A percentile compares a stretch with the other conserved stretches of the same genome.
Evolutionary conservation across 768 basidiomycete genomes (phyloP).

Genomic region (Hemileccinum impolitum): DNA sequence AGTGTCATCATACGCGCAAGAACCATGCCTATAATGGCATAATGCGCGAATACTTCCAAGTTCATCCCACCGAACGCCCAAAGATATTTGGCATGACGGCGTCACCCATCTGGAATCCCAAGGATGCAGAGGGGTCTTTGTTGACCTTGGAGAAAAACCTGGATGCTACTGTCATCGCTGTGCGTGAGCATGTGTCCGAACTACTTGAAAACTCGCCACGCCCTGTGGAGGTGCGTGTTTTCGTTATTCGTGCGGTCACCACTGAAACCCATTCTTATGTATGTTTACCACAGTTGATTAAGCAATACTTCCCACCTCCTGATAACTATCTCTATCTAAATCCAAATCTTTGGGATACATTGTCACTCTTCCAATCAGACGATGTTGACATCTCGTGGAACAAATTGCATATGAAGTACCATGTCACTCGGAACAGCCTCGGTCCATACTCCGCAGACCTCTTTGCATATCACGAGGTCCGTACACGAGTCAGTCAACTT

Average conservation of each 20-base stretch:
- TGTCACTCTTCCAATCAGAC: constrained; percentile 39
- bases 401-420: constrained; percentile 61
- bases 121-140: constrained; percentile 62
- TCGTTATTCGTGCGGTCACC: not conserved
- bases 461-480: constrained; percentile 62
- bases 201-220: constrained; percentile 58
- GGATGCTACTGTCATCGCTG: constrained; percentile 72
- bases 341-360: constrained; percentile 51
- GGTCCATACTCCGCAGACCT: constrained; percentile 76
- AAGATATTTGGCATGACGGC: constrained; percentile 95
- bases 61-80: constrained; percentile 45
- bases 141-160: constrained; percentile 63
- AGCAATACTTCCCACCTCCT: constrained; percentile 53
- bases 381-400: constrained; percentile 51
- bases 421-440: constrained; percentile 55
- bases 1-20: constrained; percentile 55
- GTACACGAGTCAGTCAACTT: constrained; percentile 44
- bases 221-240: constrained; percentile 56
- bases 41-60: constrained; percentile 55
- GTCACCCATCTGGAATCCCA: constrained; percentile 81
- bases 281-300: constrained; percentile 44
- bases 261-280: constrained; percentile 1
- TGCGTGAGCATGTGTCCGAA: constrained; percentile 67
- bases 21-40: constrained; percentile 58
- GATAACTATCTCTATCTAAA: constrained; percentile 53